Evolutionary conservation across 139 green algal species (phyloP), one percentile per base, ranked within the genome.

Genomic region (Coelastrella sp.): DNA sequence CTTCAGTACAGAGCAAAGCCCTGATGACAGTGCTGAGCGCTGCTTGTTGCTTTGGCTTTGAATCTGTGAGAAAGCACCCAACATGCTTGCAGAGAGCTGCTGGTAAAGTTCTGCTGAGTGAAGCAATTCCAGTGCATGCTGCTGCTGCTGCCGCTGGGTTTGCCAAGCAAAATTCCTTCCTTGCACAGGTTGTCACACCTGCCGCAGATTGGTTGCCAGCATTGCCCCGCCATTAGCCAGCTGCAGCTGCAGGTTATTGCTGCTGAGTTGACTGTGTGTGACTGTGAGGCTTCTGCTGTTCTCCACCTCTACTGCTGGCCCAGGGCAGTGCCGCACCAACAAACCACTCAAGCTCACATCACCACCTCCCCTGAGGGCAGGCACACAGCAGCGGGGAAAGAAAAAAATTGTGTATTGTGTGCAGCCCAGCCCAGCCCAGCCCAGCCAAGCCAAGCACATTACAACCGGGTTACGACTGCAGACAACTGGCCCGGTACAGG

Each of bases 381-480:
- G 14, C 81, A 87, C n/a, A 17, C 81, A 75, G 59, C 59, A 87
- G 81, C 79, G 68, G 56, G 19, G 27, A 20, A 57, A 66, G 78
- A 6, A 6, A 27, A 27, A 22, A 58, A 7, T 5, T 76, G 22
- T 27, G 27, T 25, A 6, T 14, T 7, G n/a, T 75, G 60, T 24
- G n/a, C 8, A 25, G 56, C 60, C 7, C 57, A 35, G 7, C 59
- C n/a, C 59, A 73, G 76, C 27, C 6, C 73, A 60, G 57, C 15
- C 24, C 25, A 59, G 61, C 27, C 25, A 7, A 59, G 61, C 27
- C 25, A 7, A 17, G 25, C 14, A 17, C 57, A 25, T 11, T 57
- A 11, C 57, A 25, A 8, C 12, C 24, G 6, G 22, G 17, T 25
- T 35, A 56, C 19, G 1, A 56, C 19, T 11, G 8, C n/a, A 10